These are phyloP conservation scores for Mucor mucedo DNA, from an alignment of 371 early-diverging fungal genomes.

Conservation along the genomic window DNA sequence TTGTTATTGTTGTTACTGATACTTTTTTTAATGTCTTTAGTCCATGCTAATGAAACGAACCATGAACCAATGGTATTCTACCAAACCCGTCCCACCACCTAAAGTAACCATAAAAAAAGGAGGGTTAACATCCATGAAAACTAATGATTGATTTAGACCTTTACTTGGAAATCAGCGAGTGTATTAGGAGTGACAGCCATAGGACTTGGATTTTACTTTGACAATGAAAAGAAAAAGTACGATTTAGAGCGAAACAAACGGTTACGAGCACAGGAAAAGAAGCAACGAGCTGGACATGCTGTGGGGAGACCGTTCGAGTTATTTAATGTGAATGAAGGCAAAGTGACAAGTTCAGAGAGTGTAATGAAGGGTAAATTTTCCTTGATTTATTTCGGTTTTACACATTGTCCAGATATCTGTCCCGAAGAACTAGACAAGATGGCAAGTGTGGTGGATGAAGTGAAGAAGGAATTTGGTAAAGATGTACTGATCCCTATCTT, in stretches of 20 bases:
- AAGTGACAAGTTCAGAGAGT: constrained; percentile 23
- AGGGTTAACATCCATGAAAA: too few relatives aligned
- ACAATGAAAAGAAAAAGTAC: constrained; percentile 65
- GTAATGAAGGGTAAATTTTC: constrained; percentile 69
- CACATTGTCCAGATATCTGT: constrained; percentile 98
- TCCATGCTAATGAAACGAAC: not conserved
- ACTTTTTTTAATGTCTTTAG: too few relatives aligned
- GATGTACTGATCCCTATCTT: constrained; percentile 79
- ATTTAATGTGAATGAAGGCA: constrained; percentile 69
- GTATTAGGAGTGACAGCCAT: constrained; percentile 64
- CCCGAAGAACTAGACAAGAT: constrained; percentile 98
- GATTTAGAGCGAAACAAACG: constrained; percentile 41
- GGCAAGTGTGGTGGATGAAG: constrained; percentile 79
- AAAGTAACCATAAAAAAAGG: constrained; percentile 2
- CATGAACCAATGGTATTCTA: not conserved
- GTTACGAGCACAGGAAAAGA: constrained; percentile 37
- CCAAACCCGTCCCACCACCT: not conserved
- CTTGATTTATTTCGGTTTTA: constrained; percentile 98
- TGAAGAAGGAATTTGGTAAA: constrained; percentile 41
- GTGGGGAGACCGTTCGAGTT: constrained; percentile 94
- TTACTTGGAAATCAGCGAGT: constrained; percentile 54
- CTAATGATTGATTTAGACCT: constrained; percentile 26
- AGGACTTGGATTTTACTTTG: constrained; percentile 65
- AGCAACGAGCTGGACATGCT: constrained; percentile 72
- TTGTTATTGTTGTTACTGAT: not conserved